Evolutionary conservation across 2,329 filamentous ascomycete species (phyloP).

Genomic region (Xylaria sp.): DNA sequence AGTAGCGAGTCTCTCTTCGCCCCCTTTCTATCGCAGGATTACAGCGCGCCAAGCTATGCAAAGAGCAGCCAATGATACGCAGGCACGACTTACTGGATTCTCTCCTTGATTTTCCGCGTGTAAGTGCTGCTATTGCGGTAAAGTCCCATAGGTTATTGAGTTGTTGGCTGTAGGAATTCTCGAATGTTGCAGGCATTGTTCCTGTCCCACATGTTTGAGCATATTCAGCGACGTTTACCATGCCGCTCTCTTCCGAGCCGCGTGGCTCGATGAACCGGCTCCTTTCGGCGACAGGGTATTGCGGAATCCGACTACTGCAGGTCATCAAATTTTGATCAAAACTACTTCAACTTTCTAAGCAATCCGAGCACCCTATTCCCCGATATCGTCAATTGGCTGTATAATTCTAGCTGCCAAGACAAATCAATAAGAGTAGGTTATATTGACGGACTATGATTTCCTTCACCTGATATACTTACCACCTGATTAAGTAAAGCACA

Average conservation of each 20-base stretch:
- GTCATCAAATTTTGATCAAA: constrained; percentile 19
- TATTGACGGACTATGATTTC: not conserved
- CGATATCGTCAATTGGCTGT: not conserved
- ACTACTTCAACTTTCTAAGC: not conserved
- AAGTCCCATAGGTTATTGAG: not conserved
- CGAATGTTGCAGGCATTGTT: not conserved
- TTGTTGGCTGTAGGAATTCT: too few relatives aligned
- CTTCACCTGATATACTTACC: not conserved
- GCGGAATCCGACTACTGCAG: constrained; percentile 33
- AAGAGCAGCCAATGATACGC: constrained; percentile 14
- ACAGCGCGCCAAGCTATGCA: constrained; percentile 3
- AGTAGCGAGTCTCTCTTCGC: constrained; percentile 2
- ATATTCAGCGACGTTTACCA: constrained; percentile 9
- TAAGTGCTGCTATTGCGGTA: not conserved
- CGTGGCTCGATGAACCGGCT: constrained; percentile 4
- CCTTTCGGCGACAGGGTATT: constrained; percentile 16
- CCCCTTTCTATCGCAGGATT: constrained; percentile 17
- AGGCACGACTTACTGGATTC: constrained; percentile 4
- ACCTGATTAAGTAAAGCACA: constrained; percentile 10
- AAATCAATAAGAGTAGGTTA: not conserved
- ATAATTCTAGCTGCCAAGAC: constrained; percentile 10
- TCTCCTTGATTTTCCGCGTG: not conserved
- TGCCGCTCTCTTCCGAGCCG: constrained; percentile 21
- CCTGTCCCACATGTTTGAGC: not conserved
- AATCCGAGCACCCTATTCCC: not conserved